Conservation (phyloP, 140 eudicot genomes). For the Flaveria floridana region DNA sequence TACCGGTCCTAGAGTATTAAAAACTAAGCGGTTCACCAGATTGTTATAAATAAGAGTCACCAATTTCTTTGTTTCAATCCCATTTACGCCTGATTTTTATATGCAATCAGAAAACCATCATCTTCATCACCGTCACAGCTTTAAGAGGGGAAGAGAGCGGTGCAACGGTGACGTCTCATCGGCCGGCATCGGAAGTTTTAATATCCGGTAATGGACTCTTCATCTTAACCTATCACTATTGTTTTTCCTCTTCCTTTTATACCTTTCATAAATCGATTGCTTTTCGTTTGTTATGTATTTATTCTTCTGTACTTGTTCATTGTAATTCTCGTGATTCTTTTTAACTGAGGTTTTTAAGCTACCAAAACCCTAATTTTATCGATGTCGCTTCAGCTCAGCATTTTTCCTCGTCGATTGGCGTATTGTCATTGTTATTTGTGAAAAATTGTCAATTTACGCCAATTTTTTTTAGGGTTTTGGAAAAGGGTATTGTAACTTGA, state of each 20-base stretch:
- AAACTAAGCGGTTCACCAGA: constrained; percentile 24
- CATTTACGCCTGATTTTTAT: constrained; percentile 30
- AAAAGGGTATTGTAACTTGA: constrained; percentile 14
- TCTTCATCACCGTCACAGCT: constrained; percentile 42
- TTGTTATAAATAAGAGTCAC: constrained; percentile 19
- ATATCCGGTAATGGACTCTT: constrained; percentile 26
- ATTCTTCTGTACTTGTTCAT: constrained; percentile 29
- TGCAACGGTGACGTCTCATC: constrained; percentile 35
- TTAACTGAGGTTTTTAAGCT: constrained; percentile 32
- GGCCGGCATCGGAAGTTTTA: constrained; percentile 32
- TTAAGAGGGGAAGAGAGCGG: constrained; percentile 27
- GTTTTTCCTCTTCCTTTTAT: constrained; percentile 1
- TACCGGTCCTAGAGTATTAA: neutral
- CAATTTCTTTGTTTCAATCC: constrained; percentile 25
- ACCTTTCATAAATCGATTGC: constrained; percentile 26
- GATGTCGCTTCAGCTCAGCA: constrained; percentile 21
- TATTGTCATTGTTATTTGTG: constrained; percentile 3
- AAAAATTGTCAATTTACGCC: constrained; percentile 29
- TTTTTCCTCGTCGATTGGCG: neutral
- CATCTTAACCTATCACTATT: constrained; percentile 16
- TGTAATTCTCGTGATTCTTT: constrained; percentile 3
- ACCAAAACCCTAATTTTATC: constrained; percentile 32
- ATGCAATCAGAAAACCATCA: constrained; percentile 34
- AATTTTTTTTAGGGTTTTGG: constrained; percentile 51
- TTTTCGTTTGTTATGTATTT: constrained; percentile 12